These are phyloP conservation scores for Phaeosphaeria sp. DNA, from an alignment of 2,329 filamentous ascomycete species.

Conservation along the genomic window DNA sequence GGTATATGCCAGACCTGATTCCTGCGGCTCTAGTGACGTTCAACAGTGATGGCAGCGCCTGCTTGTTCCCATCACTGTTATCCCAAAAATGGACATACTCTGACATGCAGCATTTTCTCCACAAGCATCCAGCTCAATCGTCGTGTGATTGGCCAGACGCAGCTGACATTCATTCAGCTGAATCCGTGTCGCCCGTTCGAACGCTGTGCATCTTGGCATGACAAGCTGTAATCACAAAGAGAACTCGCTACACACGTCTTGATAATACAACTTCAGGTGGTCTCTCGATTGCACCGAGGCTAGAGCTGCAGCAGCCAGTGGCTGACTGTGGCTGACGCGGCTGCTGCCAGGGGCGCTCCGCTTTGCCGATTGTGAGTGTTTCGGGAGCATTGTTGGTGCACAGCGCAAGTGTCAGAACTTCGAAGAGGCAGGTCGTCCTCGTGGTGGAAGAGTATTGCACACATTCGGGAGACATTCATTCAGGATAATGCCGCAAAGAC, in stretches of 20 bases:
- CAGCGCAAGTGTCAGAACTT: slow-evolving; percentile 1
- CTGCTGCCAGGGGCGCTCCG: slow-evolving; percentile 3
- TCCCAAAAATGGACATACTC: not conserved
- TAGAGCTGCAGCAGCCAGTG: not conserved
- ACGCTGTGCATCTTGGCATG: not conserved
- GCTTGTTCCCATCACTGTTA: not conserved
- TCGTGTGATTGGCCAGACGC: not conserved
- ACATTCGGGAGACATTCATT: not conserved
- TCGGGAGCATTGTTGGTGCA: slow-evolving; percentile 1
- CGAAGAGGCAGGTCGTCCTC: too few relatives aligned
- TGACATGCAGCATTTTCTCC: not conserved
- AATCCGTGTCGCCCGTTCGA: not conserved
- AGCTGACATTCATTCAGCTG: not conserved
- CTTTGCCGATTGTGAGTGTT: slow-evolving; percentile 1
- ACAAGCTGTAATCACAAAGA: not conserved
- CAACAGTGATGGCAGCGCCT: not conserved
- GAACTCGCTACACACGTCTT: too few relatives aligned
- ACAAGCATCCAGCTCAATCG: not conserved
- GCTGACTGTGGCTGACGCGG: slow-evolving; percentile 7
- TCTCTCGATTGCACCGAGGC: too few relatives aligned
- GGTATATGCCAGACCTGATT: not conserved
- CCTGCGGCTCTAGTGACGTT: not conserved
- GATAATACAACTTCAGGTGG: too few relatives aligned
- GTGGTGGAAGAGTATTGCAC: not conserved
- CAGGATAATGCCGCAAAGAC: not conserved